These are phyloP conservation scores for Suillus ampliporus DNA, from an alignment of 768 basidiomycete species.

Conservation along the genomic window DNA sequence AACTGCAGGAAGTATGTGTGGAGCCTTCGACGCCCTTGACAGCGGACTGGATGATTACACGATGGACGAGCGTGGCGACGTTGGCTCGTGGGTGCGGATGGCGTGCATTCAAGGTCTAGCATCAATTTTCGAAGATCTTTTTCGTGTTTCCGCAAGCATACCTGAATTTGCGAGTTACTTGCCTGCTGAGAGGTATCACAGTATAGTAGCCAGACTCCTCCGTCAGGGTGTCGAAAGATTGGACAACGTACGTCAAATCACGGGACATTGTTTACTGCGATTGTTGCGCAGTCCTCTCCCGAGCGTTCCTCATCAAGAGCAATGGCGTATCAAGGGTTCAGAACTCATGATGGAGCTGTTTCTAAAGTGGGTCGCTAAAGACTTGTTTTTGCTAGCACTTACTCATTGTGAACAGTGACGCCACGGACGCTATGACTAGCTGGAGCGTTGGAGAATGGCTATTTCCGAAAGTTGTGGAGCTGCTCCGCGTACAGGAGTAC, in stretches of 20 bases:
- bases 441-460: slow-evolving; percentile 82
- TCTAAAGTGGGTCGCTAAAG: slow-evolving; percentile 44
- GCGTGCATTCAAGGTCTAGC: slow-evolving; percentile 74
- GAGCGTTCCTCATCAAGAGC: slow-evolving; percentile 40
- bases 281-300: slow-evolving; percentile 57
- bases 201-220: slow-evolving; percentile 67
- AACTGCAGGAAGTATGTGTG: slow-evolving; percentile 47
- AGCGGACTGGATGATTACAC: slow-evolving; percentile 89
- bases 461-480: slow-evolving; percentile 72
- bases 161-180: slow-evolving; percentile 62
- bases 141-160: slow-evolving; percentile 48
- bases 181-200: slow-evolving; percentile 60
- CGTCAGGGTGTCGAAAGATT: slow-evolving; percentile 92
- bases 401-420: slow-evolving; percentile 33
- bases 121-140: slow-evolving; percentile 55
- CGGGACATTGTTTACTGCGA: slow-evolving; percentile 63
- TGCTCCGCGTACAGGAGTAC: slow-evolving; percentile 68
- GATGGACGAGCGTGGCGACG: slow-evolving; percentile 92
- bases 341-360: slow-evolving; percentile 59
- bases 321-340: slow-evolving; percentile 59
- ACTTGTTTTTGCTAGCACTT: neutral
- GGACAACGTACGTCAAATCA: slow-evolving; percentile 86
- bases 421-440: slow-evolving; percentile 35
- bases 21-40: slow-evolving; percentile 62
- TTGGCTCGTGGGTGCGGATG: slow-evolving; percentile 94